Evolutionary conservation across 768 basidiomycete species (phyloP), one percentile per base, ranked within the genome.

Genomic region (Russula brevipes): DNA sequence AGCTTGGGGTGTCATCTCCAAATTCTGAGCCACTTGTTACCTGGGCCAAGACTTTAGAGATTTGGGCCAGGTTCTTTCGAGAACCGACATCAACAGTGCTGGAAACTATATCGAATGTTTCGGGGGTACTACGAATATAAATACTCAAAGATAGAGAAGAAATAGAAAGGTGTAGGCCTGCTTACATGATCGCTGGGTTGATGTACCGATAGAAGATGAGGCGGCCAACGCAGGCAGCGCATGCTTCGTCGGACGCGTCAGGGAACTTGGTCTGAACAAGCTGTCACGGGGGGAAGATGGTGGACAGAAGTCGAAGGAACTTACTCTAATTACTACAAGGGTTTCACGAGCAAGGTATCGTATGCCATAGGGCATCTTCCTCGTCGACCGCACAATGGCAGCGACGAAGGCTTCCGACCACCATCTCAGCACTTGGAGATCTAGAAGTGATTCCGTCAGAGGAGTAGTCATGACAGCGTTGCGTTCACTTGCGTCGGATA

Each of bases 171-270:
- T 30, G 6, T 24, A n/a, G 16, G 5, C 36, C 62, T 7, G 79
- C 92, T 71, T 71, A 96, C 95, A 96, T 81, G 66, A 98, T 86
- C 11, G 90, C 93, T 7, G 96, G 94, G 67, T 95, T 89, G 69
- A 99, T 86, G 75, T 89, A 97, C 54, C 87, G 85, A 74, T 88
- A 92, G 74, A 87, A 98, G 41, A 91, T 83, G 66, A 91, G 74
- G 73, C 88, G 81, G 4, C 91, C 93, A 9, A 97, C 83, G 63
- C 91, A 90, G 8, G 89, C 83, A 0, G 89, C 85, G 63, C 87
- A 85, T 5, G 79, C 78, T 60, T 86, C 85, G 16, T 89, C 85
- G 2, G 85, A 70, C 12, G 81, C 81, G 60, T 85, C 81, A 8
- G 92, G 90, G 74, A 93, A 98, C 70, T 80, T 85, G 65, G 84